Conservation (phyloP, 2,329 filamentous ascomycete genomes). For the Calonectria hawksworthii region DNA sequence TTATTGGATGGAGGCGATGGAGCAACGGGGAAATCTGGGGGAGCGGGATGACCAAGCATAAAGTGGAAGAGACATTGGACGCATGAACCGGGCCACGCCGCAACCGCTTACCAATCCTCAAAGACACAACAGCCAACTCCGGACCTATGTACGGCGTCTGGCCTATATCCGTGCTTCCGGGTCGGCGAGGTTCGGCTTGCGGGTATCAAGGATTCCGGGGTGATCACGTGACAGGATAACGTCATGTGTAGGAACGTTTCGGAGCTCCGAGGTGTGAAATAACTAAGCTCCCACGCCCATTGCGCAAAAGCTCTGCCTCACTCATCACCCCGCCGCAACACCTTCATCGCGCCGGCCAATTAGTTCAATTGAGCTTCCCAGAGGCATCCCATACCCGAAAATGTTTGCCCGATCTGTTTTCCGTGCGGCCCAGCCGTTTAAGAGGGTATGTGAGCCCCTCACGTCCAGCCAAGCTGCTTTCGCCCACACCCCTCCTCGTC, state of each 20-base stretch:
- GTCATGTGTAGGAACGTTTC: slow-evolving; percentile 24
- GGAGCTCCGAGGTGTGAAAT: slow-evolving; percentile 13
- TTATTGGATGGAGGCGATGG: slow-evolving; percentile 1
- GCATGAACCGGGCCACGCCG: slow-evolving; percentile 5
- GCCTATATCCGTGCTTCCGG: slow-evolving; percentile 29
- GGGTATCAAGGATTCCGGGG: not conserved
- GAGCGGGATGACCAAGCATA: not conserved
- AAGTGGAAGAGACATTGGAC: slow-evolving; percentile 3
- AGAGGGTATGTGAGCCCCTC: slow-evolving; percentile 66
- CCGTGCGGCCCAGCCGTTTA: slow-evolving; percentile 75
- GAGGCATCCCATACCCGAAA: slow-evolving; percentile 46
- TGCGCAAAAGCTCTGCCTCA: slow-evolving; percentile 29
- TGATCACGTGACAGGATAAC: slow-evolving; percentile 26
- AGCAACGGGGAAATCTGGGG: slow-evolving; percentile 15
- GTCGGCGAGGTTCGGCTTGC: slow-evolving; percentile 15
- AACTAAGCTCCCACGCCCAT: slow-evolving; percentile 23
- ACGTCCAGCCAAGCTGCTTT: not conserved
- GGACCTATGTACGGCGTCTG: not conserved
- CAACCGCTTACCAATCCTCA: slow-evolving; percentile 22
- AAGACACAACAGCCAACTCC: not conserved
- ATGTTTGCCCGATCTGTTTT: slow-evolving; percentile 79
- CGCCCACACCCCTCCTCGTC: slow-evolving; percentile 15
- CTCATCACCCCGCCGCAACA: slow-evolving; percentile 27
- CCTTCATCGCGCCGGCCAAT: slow-evolving; percentile 36
- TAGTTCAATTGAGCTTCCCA: slow-evolving; percentile 40